Conservation (phyloP, 2,329 filamentous ascomycete genomes). For the Leptoxyphium fumago region DNA sequence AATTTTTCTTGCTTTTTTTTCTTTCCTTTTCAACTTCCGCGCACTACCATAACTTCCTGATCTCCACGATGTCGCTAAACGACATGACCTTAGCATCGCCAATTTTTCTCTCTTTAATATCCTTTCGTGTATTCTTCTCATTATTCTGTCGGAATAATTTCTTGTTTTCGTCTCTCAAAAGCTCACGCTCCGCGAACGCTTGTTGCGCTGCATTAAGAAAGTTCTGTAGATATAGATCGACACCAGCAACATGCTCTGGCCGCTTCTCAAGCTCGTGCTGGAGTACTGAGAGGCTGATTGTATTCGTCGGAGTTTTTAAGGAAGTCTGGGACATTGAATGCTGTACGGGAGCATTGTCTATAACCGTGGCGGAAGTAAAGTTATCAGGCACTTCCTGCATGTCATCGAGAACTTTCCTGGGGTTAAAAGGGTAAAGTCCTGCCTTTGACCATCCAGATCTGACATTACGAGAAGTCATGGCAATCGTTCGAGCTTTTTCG, state of each 20-base stretch:
- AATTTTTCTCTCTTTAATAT: constrained; percentile 1
- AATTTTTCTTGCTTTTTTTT: no score
- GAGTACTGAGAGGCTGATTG: constrained; percentile 11
- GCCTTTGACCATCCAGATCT: constrained; percentile 12
- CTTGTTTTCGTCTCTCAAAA: constrained; percentile 2
- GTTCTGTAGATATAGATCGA: constrained; percentile 11
- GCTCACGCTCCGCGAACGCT: constrained; percentile 7
- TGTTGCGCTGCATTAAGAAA: constrained; percentile 12
- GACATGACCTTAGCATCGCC: constrained; percentile 10
- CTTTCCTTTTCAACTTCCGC: no score
- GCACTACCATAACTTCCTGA: no score
- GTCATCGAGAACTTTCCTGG: neutral
- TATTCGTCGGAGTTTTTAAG: no score
- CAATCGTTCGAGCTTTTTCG: constrained; percentile 10
- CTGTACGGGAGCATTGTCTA: constrained; percentile 3
- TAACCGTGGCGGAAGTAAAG: neutral
- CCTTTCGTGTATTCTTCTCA: constrained; percentile 2
- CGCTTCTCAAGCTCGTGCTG: constrained; percentile 10
- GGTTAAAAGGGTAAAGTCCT: constrained; percentile 17
- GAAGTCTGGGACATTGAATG: no score
- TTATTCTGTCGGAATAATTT: constrained; percentile 2
- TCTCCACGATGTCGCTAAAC: constrained; percentile 6
- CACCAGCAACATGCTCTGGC: constrained; percentile 8
- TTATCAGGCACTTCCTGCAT: neutral
- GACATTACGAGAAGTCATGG: constrained; percentile 12